Evolutionary conservation across 108 stramenopile species (phyloP).

Genomic region (Nitzschia palea): DNA sequence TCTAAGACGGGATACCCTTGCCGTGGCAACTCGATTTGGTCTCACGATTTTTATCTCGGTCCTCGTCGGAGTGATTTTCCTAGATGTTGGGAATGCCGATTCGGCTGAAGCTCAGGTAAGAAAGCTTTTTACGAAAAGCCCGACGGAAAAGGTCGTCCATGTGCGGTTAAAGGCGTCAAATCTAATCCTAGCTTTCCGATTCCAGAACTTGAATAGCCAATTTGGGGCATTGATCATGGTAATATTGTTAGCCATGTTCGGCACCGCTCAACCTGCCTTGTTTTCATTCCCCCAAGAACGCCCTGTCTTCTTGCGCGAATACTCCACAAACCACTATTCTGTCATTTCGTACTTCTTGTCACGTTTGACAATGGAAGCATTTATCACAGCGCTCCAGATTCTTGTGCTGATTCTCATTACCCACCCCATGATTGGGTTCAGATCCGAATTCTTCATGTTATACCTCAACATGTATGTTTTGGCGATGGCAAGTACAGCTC

Average conservation of each 20-base stretch:
- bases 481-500: slow-evolving; percentile 47
- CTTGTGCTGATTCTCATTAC: slow-evolving; percentile 42
- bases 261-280: slow-evolving; percentile 71
- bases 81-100: slow-evolving; percentile 52
- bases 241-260: slow-evolving; percentile 73
- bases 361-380: slow-evolving; percentile 56
- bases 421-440: slow-evolving; percentile 44
- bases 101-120: slow-evolving; percentile 13
- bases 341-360: slow-evolving; percentile 73
- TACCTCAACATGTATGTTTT: slow-evolving; percentile 23
- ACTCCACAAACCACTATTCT: slow-evolving; percentile 82
- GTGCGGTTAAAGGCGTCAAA: neutral
- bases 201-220: slow-evolving; percentile 20
- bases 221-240: slow-evolving; percentile 73
- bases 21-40: slow-evolving; percentile 56
- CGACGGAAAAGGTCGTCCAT: too few relatives aligned
- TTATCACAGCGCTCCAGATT: slow-evolving; percentile 57
- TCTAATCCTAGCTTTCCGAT: neutral
- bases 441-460: slow-evolving; percentile 29
- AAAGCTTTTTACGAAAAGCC: neutral
- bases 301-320: slow-evolving; percentile 88
- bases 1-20: slow-evolving; percentile 50
- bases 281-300: slow-evolving; percentile 83
- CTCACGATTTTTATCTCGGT: slow-evolving; percentile 59
- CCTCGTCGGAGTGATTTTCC: slow-evolving; percentile 75